Conservation (phyloP, 2,329 filamentous ascomycete genomes). For the Exserohilum rostratum region DNA sequence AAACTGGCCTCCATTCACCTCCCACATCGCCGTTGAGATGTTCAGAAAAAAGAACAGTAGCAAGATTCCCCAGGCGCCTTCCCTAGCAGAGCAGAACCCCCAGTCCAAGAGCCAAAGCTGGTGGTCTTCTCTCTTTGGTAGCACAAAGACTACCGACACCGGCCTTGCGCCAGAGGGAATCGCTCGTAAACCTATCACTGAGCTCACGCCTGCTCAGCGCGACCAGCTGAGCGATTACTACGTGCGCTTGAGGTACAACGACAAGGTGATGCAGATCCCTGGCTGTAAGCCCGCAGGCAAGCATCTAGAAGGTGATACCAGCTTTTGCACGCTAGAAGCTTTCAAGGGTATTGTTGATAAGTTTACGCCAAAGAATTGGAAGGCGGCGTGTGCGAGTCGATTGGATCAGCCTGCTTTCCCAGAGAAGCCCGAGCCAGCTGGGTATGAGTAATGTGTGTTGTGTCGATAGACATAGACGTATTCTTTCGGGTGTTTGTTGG, state of each 20-base stretch:
- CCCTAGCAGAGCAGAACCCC: slow-evolving; percentile 6
- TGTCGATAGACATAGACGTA: not conserved
- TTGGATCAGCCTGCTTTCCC: slow-evolving; percentile 62
- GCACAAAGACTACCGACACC: slow-evolving; percentile 17
- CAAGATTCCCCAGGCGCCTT: not conserved
- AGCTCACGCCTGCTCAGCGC: slow-evolving; percentile 64
- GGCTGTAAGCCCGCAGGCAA: slow-evolving; percentile 79
- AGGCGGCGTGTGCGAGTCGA: slow-evolving; percentile 64
- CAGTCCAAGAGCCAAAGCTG: slow-evolving; percentile 34
- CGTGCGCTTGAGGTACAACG: slow-evolving; percentile 91
- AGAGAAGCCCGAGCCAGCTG: slow-evolving; percentile 44
- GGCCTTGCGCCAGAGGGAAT: slow-evolving; percentile 52
- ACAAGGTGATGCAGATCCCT: slow-evolving; percentile 78
- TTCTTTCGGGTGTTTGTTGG: not conserved
- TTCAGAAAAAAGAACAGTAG: slow-evolving; percentile 64
- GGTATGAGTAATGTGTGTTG: slow-evolving; percentile 26
- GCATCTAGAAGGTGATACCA: slow-evolving; percentile 84
- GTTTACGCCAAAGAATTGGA: slow-evolving; percentile 84
- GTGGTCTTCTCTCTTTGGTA: slow-evolving; percentile 48
- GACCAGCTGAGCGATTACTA: slow-evolving; percentile 75
- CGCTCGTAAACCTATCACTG: slow-evolving; percentile 63
- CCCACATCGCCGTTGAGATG: slow-evolving; percentile 87
- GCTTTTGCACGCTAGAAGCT: slow-evolving; percentile 89
- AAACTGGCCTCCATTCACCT: slow-evolving; percentile 91
- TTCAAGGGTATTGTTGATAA: slow-evolving; percentile 94